A percentile compares a stretch with the other conserved stretches of the same genome.
These are phyloP conservation scores for Fusarium sp. DNA, from an alignment of 2,329 filamentous ascomycete species.

Conservation along the genomic window DNA sequence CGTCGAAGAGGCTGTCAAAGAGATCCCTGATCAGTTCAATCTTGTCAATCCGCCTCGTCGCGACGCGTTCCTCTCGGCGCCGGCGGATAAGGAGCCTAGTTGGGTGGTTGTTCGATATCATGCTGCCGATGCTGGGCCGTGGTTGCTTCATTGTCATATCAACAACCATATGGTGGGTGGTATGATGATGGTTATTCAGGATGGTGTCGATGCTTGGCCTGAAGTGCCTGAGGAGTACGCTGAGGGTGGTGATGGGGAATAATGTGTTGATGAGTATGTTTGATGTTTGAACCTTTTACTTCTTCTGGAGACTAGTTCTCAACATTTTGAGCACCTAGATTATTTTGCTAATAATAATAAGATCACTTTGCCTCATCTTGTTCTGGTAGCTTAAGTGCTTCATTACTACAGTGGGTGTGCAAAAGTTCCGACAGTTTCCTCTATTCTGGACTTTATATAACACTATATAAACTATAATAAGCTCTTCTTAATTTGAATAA, in stretches of 20 bases:
- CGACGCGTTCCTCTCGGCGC: conserved; percentile 56
- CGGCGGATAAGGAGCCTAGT: conserved; percentile 36
- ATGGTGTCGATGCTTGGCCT: conserved; percentile 61
- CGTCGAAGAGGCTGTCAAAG: conserved; percentile 65
- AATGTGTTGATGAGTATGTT: background rate
- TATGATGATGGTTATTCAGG: conserved; percentile 67
- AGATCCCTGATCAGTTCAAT: conserved; percentile 67
- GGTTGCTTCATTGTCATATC: conserved; percentile 70
- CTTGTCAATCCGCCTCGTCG: conserved; percentile 66
- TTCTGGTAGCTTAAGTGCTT: too few relatives aligned
- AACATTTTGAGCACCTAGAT: background rate
- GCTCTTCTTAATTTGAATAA: too few relatives aligned
- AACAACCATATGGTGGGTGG: conserved; percentile 66
- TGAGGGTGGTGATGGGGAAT: conserved; percentile 29
- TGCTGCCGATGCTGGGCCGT: conserved; percentile 65
- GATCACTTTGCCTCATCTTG: too few relatives aligned
- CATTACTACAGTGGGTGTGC: too few relatives aligned
- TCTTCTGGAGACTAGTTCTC: conserved; percentile 23
- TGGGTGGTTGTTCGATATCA: conserved; percentile 68
- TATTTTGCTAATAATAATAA: conserved; percentile 7
- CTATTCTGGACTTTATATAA: too few relatives aligned
- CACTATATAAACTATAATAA: too few relatives aligned
- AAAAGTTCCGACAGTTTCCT: too few relatives aligned
- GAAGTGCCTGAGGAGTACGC: conserved; percentile 57
- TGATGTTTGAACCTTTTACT: background rate